phyloP scores from a whole-genome alignment of 176 grass and related monocot species.

The Bothriochloa decipiens region DNA sequence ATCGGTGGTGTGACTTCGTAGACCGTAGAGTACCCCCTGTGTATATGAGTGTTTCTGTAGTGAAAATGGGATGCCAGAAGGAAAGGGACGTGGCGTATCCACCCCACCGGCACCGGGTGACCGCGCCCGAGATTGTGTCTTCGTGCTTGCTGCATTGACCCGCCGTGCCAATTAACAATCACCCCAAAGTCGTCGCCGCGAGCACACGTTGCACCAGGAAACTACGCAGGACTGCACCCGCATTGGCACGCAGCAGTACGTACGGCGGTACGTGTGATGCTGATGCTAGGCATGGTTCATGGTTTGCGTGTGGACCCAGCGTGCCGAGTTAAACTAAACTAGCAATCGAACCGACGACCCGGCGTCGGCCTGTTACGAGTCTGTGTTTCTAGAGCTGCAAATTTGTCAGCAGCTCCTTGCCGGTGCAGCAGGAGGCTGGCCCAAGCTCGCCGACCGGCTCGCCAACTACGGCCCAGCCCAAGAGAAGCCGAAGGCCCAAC shows the following conservation, averaged over 20 bases:
- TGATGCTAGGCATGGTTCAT: neutral
- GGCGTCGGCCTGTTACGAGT: neutral
- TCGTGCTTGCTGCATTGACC: slow-evolving; percentile 10
- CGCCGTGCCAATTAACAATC: neutral
- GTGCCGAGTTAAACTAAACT: neutral
- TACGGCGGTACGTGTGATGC: neutral
- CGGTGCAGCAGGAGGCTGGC: too few species aligned
- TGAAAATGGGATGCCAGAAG: too few species aligned
- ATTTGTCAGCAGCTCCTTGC: too few species aligned
- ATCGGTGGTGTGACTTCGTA: neutral
- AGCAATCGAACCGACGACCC: neutral
- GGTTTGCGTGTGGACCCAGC: slow-evolving; percentile 4
- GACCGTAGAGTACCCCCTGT: neutral
- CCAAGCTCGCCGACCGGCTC: too few species aligned
- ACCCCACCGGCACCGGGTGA: too few species aligned
- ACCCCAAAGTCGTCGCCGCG: slow-evolving; percentile 3
- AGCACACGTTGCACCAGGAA: neutral
- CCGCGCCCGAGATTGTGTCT: neutral
- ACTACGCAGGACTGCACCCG: neutral
- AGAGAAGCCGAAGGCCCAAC: too few species aligned
- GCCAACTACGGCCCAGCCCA: too few species aligned
- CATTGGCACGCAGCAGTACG: neutral
- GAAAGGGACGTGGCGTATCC: neutral
- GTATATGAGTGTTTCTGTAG: neutral
- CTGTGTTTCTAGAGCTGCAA: neutral